A percentile compares a stretch with the other conserved stretches of the same genome.
phyloP scores from a whole-genome alignment of 2,329 filamentous ascomycete species.

The Cercospora canescens region DNA sequence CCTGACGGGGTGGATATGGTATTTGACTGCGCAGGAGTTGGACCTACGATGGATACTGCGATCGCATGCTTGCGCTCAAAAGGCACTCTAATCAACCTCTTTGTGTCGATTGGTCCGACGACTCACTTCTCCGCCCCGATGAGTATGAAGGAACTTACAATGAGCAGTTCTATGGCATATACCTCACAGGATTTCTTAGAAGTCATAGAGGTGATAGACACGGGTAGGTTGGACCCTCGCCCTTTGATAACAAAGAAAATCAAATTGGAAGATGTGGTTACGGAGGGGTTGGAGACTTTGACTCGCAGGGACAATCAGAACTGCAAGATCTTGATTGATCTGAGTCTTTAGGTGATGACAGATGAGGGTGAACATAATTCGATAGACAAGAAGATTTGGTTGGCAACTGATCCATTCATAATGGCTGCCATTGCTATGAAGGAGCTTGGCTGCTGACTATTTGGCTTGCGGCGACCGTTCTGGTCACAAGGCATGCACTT shows the following conservation, averaged over 20 bases:
- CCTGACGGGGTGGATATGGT: constrained; percentile 9
- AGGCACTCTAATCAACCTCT: constrained; percentile 9
- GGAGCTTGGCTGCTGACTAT: neutral
- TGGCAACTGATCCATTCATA: no score
- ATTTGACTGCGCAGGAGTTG: constrained; percentile 14
- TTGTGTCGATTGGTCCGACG: neutral
- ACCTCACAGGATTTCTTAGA: constrained; percentile 5
- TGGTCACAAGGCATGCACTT: neutral
- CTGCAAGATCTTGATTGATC: constrained; percentile 14
- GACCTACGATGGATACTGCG: constrained; percentile 11
- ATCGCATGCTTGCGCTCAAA: constrained; percentile 1
- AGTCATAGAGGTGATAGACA: constrained; percentile 7
- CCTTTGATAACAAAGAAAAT: constrained; percentile 13
- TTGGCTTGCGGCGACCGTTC: neutral
- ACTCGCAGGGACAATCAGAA: constrained; percentile 8
- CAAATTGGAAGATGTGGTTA: constrained; percentile 11
- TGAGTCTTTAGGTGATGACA: neutral
- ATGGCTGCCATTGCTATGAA: no score
- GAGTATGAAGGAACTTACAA: constrained; percentile 1
- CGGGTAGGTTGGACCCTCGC: constrained; percentile 1
- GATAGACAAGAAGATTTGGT: neutral
- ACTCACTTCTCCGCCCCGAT: constrained; percentile 4
- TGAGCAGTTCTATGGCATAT: constrained; percentile 7
- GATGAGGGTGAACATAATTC: neutral
- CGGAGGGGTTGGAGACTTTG: constrained; percentile 2